These are phyloP conservation scores for Ceratobasidium sp. DNA, from an alignment of 1,284 basidiomycete genomes.

Conservation along the genomic window DNA sequence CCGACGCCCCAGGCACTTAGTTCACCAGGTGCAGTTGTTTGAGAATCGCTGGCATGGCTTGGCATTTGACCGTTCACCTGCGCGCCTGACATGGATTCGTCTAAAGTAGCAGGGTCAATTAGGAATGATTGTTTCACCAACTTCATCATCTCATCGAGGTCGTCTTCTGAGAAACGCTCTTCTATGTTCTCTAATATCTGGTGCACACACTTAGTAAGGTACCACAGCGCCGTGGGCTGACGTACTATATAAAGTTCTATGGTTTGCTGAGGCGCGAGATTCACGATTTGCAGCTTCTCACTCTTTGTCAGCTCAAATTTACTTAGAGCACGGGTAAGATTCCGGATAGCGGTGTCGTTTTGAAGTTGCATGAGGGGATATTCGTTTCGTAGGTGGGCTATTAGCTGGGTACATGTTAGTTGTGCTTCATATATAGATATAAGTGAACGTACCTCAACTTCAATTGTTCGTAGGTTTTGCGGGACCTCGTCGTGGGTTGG, in stretches of 20 bases:
- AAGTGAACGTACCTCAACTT: constrained; percentile 74
- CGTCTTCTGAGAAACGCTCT: constrained; percentile 70
- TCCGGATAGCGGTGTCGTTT: constrained; percentile 67
- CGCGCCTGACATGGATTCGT: neutral
- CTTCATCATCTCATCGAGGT: constrained; percentile 72
- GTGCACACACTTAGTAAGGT: neutral
- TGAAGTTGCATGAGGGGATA: constrained; percentile 75
- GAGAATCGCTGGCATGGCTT: constrained; percentile 58
- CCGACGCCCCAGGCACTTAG: neutral
- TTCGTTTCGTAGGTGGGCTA: constrained; percentile 79
- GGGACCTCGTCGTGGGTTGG: constrained; percentile 62
- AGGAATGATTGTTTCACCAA: constrained; percentile 53
- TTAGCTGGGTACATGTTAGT: constrained; percentile 60
- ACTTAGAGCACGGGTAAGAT: constrained; percentile 71
- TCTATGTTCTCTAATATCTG: constrained; percentile 92
- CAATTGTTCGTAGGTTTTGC: constrained; percentile 86
- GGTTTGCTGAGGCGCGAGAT: constrained; percentile 79
- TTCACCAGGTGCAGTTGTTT: constrained; percentile 71
- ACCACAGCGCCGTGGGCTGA: constrained; percentile 43
- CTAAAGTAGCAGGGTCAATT: neutral
- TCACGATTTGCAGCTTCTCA: constrained; percentile 90
- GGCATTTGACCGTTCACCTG: neutral
- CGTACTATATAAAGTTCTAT: constrained; percentile 91
- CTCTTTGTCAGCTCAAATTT: constrained; percentile 82
- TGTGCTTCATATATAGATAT: neutral